Conservation (phyloP, 495 filamentous ascomycete genomes). For the Aspergillus kassunensis region DNA sequence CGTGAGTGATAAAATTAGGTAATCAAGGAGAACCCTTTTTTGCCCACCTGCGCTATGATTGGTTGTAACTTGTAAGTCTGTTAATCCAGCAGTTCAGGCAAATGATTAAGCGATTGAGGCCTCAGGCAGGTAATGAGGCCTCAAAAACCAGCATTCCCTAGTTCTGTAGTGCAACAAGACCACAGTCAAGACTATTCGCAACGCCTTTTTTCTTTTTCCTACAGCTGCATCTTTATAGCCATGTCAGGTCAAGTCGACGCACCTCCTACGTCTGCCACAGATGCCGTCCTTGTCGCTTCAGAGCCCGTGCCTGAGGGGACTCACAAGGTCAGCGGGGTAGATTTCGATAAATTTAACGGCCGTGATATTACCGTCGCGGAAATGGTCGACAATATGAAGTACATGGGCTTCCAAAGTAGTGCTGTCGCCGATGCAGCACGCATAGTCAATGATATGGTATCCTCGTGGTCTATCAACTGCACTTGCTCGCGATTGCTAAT, state of each 20-base stretch:
- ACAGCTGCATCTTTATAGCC: not conserved
- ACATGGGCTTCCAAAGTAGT: constrained; percentile 90
- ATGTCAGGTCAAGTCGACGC: constrained; percentile 13
- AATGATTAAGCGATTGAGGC: too few relatives aligned
- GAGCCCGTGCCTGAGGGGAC: constrained; percentile 71
- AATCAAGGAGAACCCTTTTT: too few relatives aligned
- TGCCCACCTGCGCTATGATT: too few relatives aligned
- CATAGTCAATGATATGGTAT: constrained; percentile 94
- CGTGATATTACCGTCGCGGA: constrained; percentile 79
- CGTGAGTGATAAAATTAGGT: too few relatives aligned
- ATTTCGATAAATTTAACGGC: constrained; percentile 76
- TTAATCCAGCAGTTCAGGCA: too few relatives aligned
- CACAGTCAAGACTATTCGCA: not conserved
- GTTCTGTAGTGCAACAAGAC: not conserved
- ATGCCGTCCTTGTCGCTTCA: constrained; percentile 86
- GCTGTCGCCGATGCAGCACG: constrained; percentile 76
- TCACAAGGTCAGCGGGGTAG: constrained; percentile 75
- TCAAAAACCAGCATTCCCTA: too few relatives aligned
- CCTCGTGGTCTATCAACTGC: not conserved
- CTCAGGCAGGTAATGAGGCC: constrained; percentile 6
- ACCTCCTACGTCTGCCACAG: constrained; percentile 64
- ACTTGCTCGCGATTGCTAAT: not conserved
- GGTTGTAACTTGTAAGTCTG: too few relatives aligned
- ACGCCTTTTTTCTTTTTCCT: too few relatives aligned
- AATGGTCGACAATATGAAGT: constrained; percentile 73